phyloP scores from a whole-genome alignment of 306 rosid species.

The Spatholobus suberectus region DNA sequence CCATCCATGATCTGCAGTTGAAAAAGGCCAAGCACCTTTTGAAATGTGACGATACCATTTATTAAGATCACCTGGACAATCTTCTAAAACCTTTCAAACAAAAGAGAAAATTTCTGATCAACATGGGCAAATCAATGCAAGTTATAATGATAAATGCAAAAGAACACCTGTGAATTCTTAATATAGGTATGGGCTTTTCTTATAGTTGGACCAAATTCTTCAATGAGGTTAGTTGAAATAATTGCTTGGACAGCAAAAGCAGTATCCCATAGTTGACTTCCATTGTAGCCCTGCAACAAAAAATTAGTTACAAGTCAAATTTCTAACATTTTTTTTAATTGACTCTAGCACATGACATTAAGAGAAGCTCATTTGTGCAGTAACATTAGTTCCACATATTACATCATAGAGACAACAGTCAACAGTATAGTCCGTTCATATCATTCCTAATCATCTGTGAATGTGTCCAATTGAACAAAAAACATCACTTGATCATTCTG shows the following conservation, averaged over 20 bases:
- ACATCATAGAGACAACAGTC: conserved; percentile 10
- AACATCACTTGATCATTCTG: conserved; percentile 26
- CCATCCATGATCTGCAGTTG: conserved; percentile 94
- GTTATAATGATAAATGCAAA: conserved; percentile 20
- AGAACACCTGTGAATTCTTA: conserved; percentile 79
- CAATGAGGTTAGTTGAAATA: conserved; percentile 70
- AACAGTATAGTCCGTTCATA: conserved; percentile 2
- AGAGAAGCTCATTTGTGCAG: conserved; percentile 16
- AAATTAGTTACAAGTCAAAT: conserved; percentile 17
- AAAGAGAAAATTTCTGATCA: conserved; percentile 29
- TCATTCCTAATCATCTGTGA: conserved; percentile 39
- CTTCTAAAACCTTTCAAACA: conserved; percentile 67
- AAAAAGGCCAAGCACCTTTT: conserved; percentile 96
- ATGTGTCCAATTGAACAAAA: conserved; percentile 31
- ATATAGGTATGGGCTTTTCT: conserved; percentile 75
- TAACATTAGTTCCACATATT: conserved; percentile 31
- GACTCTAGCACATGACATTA: conserved; percentile 22
- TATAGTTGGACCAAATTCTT: conserved; percentile 72
- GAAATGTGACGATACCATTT: conserved; percentile 91
- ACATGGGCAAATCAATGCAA: conserved; percentile 32
- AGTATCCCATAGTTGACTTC: conserved; percentile 97
- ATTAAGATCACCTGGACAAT: conserved; percentile 74
- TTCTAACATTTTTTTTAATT: not conserved
- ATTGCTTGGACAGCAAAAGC: conserved; percentile 88
- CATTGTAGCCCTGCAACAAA: conserved; percentile 89